Evolutionary conservation across 495 filamentous ascomycete genomes (phyloP).

Genomic region (Sabuloglossum arenarium): DNA sequence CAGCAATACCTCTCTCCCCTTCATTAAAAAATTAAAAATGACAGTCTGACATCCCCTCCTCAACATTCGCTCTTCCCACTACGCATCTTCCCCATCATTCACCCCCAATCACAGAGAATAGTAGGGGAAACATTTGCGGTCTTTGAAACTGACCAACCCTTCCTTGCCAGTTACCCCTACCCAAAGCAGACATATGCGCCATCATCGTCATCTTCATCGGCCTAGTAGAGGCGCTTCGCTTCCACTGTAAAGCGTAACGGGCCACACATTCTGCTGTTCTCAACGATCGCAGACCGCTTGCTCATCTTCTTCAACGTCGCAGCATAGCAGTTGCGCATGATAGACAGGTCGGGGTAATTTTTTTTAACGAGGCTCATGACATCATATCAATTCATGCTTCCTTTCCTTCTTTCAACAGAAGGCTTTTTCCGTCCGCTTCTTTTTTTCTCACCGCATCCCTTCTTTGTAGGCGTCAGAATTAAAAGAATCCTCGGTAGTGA

Average conservation of each 20-base stretch:
- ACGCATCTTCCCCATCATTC: too few relatives aligned
- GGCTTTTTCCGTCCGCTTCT: not conserved
- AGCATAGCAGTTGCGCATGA: not conserved
- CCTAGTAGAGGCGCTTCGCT: constrained; percentile 9
- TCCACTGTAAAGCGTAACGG: constrained; percentile 23
- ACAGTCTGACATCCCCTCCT: not conserved
- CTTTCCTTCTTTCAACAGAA: constrained; percentile 1
- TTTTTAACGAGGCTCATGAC: not conserved
- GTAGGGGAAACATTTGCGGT: not conserved
- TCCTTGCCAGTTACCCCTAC: constrained; percentile 43
- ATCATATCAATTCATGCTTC: not conserved
- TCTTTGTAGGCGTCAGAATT: too few relatives aligned
- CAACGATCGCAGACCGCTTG: constrained; percentile 18
- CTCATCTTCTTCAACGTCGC: not conserved
- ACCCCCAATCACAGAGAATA: not conserved
- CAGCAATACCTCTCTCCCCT: constrained; percentile 10
- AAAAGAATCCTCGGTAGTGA: not conserved
- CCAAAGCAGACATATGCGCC: constrained; percentile 58
- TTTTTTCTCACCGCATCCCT: not conserved
- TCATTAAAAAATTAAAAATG: too few relatives aligned
- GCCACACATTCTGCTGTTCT: constrained; percentile 13
- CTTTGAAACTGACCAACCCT: not conserved
- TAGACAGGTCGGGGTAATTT: not conserved
- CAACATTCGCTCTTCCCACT: not conserved
- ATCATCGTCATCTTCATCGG: constrained; percentile 17